A percentile compares a stretch with the other conserved stretches of the same genome.
These are phyloP conservation scores for Pseudogymnoascus sp. DNA, from an alignment of 2,329 filamentous ascomycete genomes.

Conservation along the genomic window DNA sequence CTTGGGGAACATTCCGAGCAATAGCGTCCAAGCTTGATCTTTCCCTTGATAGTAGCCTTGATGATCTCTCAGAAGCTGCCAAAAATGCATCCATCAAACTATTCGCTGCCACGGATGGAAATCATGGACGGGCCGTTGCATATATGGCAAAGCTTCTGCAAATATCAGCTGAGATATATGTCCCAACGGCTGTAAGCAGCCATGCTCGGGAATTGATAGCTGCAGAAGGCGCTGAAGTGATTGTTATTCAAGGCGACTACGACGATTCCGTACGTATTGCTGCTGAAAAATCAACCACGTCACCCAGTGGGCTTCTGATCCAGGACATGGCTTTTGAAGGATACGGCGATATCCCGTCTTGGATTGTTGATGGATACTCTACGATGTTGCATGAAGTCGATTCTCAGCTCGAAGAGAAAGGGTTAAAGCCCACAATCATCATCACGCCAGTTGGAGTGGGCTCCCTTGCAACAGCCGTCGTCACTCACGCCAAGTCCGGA, in stretches of 20 bases:
- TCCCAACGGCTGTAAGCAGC: constrained; percentile 52
- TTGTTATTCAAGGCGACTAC: constrained; percentile 53
- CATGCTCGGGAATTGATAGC: constrained; percentile 50
- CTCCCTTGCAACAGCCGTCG: constrained; percentile 63
- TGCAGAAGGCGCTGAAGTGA: constrained; percentile 56
- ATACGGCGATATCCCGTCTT: constrained; percentile 50
- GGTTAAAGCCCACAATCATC: constrained; percentile 41
- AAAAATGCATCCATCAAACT: constrained; percentile 36
- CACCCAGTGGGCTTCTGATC: constrained; percentile 47
- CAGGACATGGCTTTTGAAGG: constrained; percentile 63
- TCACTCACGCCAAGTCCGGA: constrained; percentile 54
- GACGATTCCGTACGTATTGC: constrained; percentile 36
- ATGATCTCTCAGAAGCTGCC: constrained; percentile 36
- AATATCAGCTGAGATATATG: constrained; percentile 52
- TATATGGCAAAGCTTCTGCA: constrained; percentile 58
- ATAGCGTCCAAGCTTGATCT: constrained; percentile 38
- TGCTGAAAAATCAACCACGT: background rate
- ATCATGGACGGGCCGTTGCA: constrained; percentile 68
- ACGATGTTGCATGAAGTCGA: constrained; percentile 66
- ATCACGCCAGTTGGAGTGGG: constrained; percentile 66
- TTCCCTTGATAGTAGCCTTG: constrained; percentile 28
- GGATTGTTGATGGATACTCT: constrained; percentile 72
- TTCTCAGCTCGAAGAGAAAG: constrained; percentile 48
- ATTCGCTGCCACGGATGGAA: constrained; percentile 67
- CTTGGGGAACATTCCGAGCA: constrained; percentile 57